Conservation (phyloP, 1,284 basidiomycete genomes). For the Fomitopsis betulina region DNA sequence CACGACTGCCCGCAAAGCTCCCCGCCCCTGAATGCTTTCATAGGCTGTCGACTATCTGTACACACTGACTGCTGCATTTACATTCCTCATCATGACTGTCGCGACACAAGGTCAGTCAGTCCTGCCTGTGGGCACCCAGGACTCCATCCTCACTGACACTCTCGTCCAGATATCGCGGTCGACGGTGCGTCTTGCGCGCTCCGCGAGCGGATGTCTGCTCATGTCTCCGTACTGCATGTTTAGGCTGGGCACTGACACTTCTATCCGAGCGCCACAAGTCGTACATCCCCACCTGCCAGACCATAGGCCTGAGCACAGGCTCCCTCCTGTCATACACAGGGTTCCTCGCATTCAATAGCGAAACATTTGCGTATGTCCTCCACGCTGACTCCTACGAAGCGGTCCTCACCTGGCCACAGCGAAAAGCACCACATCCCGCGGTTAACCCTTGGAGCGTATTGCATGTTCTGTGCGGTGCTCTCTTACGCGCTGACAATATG, state of each 20-base stretch:
- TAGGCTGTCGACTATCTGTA: conserved; percentile 1
- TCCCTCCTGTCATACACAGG: not conserved
- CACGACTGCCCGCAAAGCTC: no score
- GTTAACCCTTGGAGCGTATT: not conserved
- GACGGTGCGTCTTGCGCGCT: not conserved
- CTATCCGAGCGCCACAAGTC: not conserved
- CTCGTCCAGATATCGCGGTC: not conserved
- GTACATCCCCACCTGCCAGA: conserved; percentile 1
- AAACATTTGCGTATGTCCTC: not conserved
- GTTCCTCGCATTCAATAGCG: not conserved
- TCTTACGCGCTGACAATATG: not conserved
- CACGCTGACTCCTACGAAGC: not conserved
- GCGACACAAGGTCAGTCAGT: not conserved
- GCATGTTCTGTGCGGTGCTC: not conserved
- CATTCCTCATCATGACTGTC: not conserved
- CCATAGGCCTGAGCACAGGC: conserved; percentile 1
- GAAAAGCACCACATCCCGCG: not conserved
- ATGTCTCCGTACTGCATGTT: not conserved
- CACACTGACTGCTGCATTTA: not conserved
- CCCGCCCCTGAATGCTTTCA: not conserved
- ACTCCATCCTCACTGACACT: not conserved
- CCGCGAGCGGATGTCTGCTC: not conserved
- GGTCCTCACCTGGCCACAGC: not conserved
- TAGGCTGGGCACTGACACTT: conserved; percentile 1
- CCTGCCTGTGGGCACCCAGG: not conserved